phyloP scores from a whole-genome alignment of 495 filamentous ascomycete species.

The Wilcoxina mikolae region DNA sequence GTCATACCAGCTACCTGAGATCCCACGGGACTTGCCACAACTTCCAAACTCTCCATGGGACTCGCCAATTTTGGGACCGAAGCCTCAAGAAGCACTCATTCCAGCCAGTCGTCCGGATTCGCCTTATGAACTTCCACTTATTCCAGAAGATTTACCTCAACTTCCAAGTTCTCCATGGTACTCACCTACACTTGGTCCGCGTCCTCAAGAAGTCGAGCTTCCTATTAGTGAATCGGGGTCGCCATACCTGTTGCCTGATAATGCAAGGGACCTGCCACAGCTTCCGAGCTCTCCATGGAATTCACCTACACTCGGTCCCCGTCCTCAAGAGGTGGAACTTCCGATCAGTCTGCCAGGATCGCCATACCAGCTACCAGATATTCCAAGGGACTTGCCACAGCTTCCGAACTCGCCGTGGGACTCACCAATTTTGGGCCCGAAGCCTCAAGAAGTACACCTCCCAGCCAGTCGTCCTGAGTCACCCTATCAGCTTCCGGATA shows the following conservation, averaged over 20 bases:
- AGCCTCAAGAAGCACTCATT: not conserved
- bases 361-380: constrained; percentile 8
- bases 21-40: constrained; percentile 1
- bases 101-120: constrained; percentile 9
- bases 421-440: not conserved
- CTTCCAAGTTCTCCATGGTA: constrained; percentile 6
- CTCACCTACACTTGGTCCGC: not conserved
- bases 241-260: constrained; percentile 3
- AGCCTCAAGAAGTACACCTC: not conserved
- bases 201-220: not conserved
- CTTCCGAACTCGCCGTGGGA: constrained; percentile 1
- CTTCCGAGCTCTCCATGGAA: not conserved
- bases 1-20: not conserved
- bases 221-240: constrained; percentile 9
- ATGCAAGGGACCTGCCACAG: not conserved
- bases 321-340: not conserved
- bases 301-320: constrained; percentile 1
- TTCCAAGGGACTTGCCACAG: not conserved
- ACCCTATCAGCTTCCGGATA: not conserved
- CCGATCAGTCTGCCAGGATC: constrained; percentile 13
- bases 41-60: not conserved
- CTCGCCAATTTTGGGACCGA: constrained; percentile 1
- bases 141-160: constrained; percentile 13
- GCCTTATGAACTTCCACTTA: constrained; percentile 4
- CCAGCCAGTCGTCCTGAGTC: not conserved